Evolutionary conservation across 495 filamentous ascomycete genomes (phyloP).

Genomic region (Penicillium ochrochloron): DNA sequence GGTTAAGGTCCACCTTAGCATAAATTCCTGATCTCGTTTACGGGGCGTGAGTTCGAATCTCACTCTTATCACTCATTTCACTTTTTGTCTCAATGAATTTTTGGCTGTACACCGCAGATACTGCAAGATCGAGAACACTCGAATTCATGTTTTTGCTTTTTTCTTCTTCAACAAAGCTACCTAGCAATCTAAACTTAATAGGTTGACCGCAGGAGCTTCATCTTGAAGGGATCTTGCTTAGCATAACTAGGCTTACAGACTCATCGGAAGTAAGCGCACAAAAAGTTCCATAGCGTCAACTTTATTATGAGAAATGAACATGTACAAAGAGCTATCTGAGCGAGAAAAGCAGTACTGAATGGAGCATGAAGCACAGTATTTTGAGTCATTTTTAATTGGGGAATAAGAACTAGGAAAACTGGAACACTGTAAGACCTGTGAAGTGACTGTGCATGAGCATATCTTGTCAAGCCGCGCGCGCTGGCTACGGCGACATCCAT

Average conservation of each 20-base stretch:
- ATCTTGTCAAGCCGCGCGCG: background rate
- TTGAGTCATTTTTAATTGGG: background rate
- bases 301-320: background rate
- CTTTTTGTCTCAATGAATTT: background rate
- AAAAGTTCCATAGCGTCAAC: background rate
- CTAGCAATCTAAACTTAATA: too few species aligned
- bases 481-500: background rate
- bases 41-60: conserved; percentile 45
- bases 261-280: background rate
- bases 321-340: background rate
- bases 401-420: background rate
- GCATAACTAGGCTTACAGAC: background rate
- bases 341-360: background rate
- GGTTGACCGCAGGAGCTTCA: too few species aligned
- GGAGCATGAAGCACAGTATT: background rate
- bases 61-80: conserved; percentile 37
- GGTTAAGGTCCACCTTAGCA: conserved; percentile 43
- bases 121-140: too few species aligned
- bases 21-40: conserved; percentile 37
- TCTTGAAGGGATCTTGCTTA: background rate
- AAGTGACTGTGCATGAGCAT: conserved; percentile 1
- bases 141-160: too few species aligned
- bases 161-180: too few species aligned
- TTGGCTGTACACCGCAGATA: too few species aligned
- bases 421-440: background rate